Evolutionary conservation across 2,329 filamentous ascomycete genomes (phyloP), one percentile per base, ranked within the genome.

Genomic region (Conoideocrella luteorostrata): DNA sequence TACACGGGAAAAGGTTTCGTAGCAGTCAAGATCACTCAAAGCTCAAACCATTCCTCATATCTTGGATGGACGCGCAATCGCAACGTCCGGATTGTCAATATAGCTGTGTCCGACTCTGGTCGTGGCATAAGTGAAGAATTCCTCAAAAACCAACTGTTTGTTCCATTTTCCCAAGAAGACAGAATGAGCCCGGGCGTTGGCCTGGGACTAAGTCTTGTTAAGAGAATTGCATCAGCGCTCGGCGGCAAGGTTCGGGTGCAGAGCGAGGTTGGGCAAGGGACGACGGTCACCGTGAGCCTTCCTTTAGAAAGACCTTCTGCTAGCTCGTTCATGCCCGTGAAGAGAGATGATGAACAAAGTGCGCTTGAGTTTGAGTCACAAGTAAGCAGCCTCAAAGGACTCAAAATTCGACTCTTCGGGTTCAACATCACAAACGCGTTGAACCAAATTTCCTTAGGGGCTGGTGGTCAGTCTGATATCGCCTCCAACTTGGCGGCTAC

Each of bases 81-180:
- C 13, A 29, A 43, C 0, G 43, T 50, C n/a, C 43, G 47, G 11
- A 43, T 45, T 13, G 52, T 65, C 3, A 55, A 51, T 0, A 54
- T 81, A 4, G 73, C 67, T 0, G 73, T 87, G 2, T 66, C 68
- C 0, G 83, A 87, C 51, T 82, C 82, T 0, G 84, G 83, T 1
- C 71, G 71, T 35, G 84, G 83, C 1, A 87, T 87, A 28, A 74
- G 72, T 0, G 66, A 75, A 5, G 76, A 84, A 10, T 87, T 78
- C 49, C 61, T 85, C 12, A 67, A 73, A 15, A 72, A 77, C 6
- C 70, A 72, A 13, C 58, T 86, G 0, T 87, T 81, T 55, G 77
- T 72, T 0, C 78, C 81, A 0, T 86, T 86, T 47, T 61, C 70
- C 0, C 83, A 87, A 48, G 83, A 86, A 52, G 72, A 84, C 38